These are phyloP conservation scores for Penicillium griseofulvum DNA, from an alignment of 2,329 filamentous ascomycete genomes.

Conservation along the genomic window DNA sequence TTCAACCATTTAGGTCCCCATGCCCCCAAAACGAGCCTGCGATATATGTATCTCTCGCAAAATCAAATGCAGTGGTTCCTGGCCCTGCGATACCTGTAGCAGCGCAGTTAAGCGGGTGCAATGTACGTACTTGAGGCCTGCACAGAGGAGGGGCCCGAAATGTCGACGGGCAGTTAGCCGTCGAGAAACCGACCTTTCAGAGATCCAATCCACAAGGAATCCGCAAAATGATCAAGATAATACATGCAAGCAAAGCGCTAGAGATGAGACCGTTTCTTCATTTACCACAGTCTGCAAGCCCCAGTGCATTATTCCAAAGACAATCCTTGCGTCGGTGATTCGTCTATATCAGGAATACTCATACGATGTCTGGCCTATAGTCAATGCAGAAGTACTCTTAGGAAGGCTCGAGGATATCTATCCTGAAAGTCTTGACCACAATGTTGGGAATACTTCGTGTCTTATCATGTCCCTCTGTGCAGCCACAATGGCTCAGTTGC, in stretches of 20 bases:
- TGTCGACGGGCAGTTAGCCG: slow-evolving; percentile 11
- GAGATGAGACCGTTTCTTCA: background rate
- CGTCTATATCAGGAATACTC: slow-evolving; percentile 24
- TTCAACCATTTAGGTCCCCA: background rate
- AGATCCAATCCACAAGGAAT: background rate
- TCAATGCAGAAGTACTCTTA: slow-evolving; percentile 22
- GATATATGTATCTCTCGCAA: slow-evolving; percentile 32
- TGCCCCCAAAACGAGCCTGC: slow-evolving; percentile 29
- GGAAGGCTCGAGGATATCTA: slow-evolving; percentile 11
- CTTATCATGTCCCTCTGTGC: slow-evolving; percentile 29
- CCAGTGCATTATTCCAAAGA: slow-evolving; percentile 14
- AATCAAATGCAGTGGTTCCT: slow-evolving; percentile 30
- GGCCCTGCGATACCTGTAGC: slow-evolving; percentile 29
- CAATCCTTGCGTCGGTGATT: slow-evolving; percentile 17
- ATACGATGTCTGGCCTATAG: slow-evolving; percentile 32
- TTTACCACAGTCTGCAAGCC: background rate
- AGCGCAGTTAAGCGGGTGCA: slow-evolving; percentile 17
- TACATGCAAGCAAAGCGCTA: background rate
- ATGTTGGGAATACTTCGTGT: slow-evolving; percentile 13
- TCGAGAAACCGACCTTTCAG: background rate
- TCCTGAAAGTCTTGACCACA: slow-evolving; percentile 5
- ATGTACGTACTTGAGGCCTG: slow-evolving; percentile 30
- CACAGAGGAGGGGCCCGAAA: slow-evolving; percentile 30
- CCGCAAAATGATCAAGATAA: background rate
- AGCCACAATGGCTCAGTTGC: slow-evolving; percentile 32